Conservation (phyloP, 495 filamentous ascomycete species). For the Hypoxylon fuscum region DNA sequence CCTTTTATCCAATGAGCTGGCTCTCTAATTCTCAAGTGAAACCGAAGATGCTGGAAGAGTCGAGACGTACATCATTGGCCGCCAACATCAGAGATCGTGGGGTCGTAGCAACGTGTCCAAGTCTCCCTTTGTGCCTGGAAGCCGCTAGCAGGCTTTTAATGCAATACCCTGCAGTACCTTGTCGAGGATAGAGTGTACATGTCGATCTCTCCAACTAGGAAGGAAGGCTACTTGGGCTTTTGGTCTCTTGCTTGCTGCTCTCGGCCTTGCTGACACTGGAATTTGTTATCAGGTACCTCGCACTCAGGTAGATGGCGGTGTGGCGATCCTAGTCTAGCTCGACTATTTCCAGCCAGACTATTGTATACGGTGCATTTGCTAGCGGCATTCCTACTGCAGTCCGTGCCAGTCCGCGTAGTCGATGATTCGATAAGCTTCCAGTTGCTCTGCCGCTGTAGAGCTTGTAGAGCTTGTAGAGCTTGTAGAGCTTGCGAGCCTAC, state of each 20-base stretch:
- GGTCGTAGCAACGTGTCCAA: conserved; percentile 46
- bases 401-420: conserved; percentile 40
- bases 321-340: conserved; percentile 37
- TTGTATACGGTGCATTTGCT: conserved; percentile 42
- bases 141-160: conserved; percentile 17
- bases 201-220: conserved; percentile 29
- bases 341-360: conserved; percentile 27
- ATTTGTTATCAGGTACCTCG: conserved; percentile 38
- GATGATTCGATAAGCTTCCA: conserved; percentile 37
- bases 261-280: conserved; percentile 8
- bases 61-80: conserved; percentile 37
- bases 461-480: background rate
- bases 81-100: conserved; percentile 39
- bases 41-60: conserved; percentile 47
- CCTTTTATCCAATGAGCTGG: conserved; percentile 36
- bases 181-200: conserved; percentile 37
- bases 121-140: conserved; percentile 37
- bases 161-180: conserved; percentile 34
- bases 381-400: conserved; percentile 35
- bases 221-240: conserved; percentile 21
- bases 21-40: conserved; percentile 35
- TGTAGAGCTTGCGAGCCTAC: background rate
- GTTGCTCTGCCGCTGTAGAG: conserved; percentile 2
- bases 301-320: conserved; percentile 42
- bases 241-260: conserved; percentile 22